Conservation (phyloP, 2,329 filamentous ascomycete genomes). For the Neurospora sp. region DNA sequence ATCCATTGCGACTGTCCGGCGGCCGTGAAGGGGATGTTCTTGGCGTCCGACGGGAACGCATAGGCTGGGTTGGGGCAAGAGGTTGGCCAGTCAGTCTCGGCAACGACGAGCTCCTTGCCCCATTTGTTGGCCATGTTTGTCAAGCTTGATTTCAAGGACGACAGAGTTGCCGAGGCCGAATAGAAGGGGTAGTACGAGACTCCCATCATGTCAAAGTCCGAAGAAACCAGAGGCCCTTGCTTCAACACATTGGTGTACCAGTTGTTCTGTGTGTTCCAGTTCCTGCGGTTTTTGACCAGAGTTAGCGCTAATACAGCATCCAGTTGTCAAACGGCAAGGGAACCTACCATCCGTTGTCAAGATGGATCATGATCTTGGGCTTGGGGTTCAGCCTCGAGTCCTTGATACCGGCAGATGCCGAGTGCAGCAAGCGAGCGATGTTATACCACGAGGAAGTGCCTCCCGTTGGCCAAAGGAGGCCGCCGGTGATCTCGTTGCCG, state of each 20-base stretch:
- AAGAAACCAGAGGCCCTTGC: slow-evolving; percentile 35
- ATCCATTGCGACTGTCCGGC: slow-evolving; percentile 56
- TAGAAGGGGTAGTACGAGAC: slow-evolving; percentile 70
- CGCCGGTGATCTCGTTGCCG: slow-evolving; percentile 63
- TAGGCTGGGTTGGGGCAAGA: slow-evolving; percentile 49
- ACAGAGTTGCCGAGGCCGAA: slow-evolving; percentile 46
- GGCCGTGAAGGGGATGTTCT: slow-evolving; percentile 49
- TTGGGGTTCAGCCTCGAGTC: slow-evolving; percentile 46
- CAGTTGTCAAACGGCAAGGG: not conserved
- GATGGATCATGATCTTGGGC: slow-evolving; percentile 64
- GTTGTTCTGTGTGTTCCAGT: slow-evolving; percentile 54
- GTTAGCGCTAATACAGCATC: not conserved
- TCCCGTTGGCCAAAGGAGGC: slow-evolving; percentile 58
- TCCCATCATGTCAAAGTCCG: slow-evolving; percentile 62
- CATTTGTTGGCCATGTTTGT: slow-evolving; percentile 50
- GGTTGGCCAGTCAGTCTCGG: slow-evolving; percentile 62
- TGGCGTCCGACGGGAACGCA: slow-evolving; percentile 51
- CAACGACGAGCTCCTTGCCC: slow-evolving; percentile 58
- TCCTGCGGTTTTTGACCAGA: slow-evolving; percentile 22
- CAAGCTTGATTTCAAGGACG: slow-evolving; percentile 44
- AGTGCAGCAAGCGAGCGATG: slow-evolving; percentile 54
- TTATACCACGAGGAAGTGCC: slow-evolving; percentile 44
- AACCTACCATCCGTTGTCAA: slow-evolving; percentile 57
- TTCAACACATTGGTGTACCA: slow-evolving; percentile 47
- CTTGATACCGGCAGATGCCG: slow-evolving; percentile 54